These are phyloP conservation scores for Lepiota venenata DNA, from an alignment of 768 basidiomycete species.

Conservation along the genomic window DNA sequence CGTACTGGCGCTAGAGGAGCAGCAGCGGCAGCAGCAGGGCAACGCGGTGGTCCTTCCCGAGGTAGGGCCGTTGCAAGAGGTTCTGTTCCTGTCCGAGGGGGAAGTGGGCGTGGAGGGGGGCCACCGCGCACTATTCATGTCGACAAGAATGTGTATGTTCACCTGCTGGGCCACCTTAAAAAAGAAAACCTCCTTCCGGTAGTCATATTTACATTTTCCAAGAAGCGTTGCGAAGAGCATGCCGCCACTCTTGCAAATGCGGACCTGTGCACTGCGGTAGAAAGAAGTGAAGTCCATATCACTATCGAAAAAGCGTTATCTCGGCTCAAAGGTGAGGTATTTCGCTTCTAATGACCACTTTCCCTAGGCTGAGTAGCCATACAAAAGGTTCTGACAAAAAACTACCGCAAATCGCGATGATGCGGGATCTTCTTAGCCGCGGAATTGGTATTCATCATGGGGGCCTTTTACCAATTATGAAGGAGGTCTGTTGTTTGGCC, in stretches of 20 bases:
- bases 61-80: constrained; percentile 35
- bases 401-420: constrained; percentile 88
- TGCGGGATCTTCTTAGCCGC: constrained; percentile 84
- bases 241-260: constrained; percentile 84
- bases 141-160: constrained; percentile 93
- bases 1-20: constrained; percentile 79
- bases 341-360: constrained; percentile 2
- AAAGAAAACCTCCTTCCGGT: constrained; percentile 89
- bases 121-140: constrained; percentile 55
- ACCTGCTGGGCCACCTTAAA: constrained; percentile 80
- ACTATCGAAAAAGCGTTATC: constrained; percentile 90
- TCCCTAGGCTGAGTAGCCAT: constrained; percentile 6
- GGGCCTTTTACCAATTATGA: constrained; percentile 92
- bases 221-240: constrained; percentile 96
- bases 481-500: constrained; percentile 60
- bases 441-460: constrained; percentile 99
- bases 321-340: constrained; percentile 74
- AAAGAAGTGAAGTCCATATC: constrained; percentile 97
- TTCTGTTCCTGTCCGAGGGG: constrained; percentile 27
- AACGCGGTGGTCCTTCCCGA: constrained; percentile 43
- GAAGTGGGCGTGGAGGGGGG: constrained; percentile 44
- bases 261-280: constrained; percentile 83
- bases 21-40: constrained; percentile 37
- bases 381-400: constrained; percentile 81
- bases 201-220: constrained; percentile 96